Evolutionary conservation across 1,139 yeast genomes (phyloP).

Genomic region (Candida neerlandica): DNA sequence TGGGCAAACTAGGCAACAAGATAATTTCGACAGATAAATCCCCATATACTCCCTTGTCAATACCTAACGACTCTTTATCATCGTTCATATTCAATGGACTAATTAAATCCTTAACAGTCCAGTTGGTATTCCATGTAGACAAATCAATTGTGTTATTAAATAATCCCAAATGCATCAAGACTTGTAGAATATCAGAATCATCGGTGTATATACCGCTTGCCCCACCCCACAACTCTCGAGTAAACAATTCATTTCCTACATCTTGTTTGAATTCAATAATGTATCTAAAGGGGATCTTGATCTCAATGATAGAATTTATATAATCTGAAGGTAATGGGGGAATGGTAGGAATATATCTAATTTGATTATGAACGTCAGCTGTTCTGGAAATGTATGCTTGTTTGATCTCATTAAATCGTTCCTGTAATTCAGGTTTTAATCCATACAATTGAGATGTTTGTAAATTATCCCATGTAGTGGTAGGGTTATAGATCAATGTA

Average conservation of each 20-base stretch:
- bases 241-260: conserved; percentile 49
- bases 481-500: conserved; percentile 59
- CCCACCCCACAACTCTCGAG: conserved; percentile 88
- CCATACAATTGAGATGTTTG: conserved; percentile 43
- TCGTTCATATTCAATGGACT: conserved; percentile 22
- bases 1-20: conserved; percentile 65
- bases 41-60: conserved; percentile 33
- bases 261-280: conserved; percentile 31
- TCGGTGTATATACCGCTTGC: conserved; percentile 79
- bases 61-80: conserved; percentile 7
- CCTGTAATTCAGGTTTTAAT: conserved; percentile 36
- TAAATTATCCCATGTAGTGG: conserved; percentile 48
- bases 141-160: conserved; percentile 37
- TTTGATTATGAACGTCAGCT: conserved; percentile 16
- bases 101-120: conserved; percentile 31
- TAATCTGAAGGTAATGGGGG: conserved; percentile 55
- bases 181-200: conserved; percentile 82
- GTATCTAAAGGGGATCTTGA: conserved; percentile 59
- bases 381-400: conserved; percentile 28
- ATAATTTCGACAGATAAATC: conserved; percentile 74
- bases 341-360: conserved; percentile 40
- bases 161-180: conserved; percentile 74
- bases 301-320: conserved; percentile 62
- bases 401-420: conserved; percentile 33
- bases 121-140: conserved; percentile 34